Percentiles rank a stretch among this genome's conserved stretches.
Evolutionary conservation across 192 early-diverging fungal species (phyloP).

Genomic region (Bifiguratus adelaidae): DNA sequence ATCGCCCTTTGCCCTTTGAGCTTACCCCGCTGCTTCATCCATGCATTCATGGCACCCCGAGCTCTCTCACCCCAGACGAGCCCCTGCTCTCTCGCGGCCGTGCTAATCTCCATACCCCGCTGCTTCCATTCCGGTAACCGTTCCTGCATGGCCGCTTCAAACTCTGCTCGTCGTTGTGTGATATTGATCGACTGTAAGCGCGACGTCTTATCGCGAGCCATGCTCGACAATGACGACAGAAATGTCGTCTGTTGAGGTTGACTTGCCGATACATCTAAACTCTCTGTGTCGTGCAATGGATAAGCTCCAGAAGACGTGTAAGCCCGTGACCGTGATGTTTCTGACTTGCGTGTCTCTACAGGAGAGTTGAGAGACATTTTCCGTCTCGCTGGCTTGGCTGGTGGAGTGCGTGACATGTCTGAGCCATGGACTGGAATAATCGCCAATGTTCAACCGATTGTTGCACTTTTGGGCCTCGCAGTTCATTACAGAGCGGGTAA

Average conservation of each 20-base stretch:
- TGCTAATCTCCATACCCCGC: slow-evolving; percentile 13
- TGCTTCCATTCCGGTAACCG: slow-evolving; percentile 21
- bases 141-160: slow-evolving; percentile 19
- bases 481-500: slow-evolving; percentile 20
- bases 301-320: too few species aligned
- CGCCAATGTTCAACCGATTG: slow-evolving; percentile 25
- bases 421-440: too few species aligned
- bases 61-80: slow-evolving; percentile 24
- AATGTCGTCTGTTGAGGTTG: slow-evolving; percentile 3
- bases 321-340: too few species aligned
- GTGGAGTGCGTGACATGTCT: too few species aligned
- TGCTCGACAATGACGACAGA: slow-evolving; percentile 6
- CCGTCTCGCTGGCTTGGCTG: slow-evolving; percentile 5
- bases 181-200: slow-evolving; percentile 7
- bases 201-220: slow-evolving; percentile 12
- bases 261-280: too few species aligned
- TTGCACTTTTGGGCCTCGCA: slow-evolving; percentile 22
- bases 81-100: slow-evolving; percentile 16
- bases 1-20: background rate
- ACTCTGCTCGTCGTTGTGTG: slow-evolving; percentile 6
- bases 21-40: slow-evolving; percentile 16
- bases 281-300: too few species aligned
- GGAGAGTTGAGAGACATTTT: slow-evolving; percentile 5
- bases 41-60: slow-evolving; percentile 17
- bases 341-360: too few species aligned